Evolutionary conservation across 345 rosid genomes (phyloP).

Genomic region (Salix brachista): DNA sequence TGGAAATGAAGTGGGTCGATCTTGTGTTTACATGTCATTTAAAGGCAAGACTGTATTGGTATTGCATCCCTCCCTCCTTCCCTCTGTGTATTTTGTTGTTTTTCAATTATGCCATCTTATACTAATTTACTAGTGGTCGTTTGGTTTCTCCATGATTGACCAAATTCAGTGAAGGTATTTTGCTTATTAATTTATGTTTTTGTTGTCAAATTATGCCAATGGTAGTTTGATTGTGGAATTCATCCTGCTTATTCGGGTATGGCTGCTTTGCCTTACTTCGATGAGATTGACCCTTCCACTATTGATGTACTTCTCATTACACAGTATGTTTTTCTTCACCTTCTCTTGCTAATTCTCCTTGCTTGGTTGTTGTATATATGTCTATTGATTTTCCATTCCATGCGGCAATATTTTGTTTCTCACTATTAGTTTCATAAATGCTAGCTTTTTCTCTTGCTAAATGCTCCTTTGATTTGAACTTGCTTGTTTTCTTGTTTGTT

Average conservation of each 20-base stretch:
- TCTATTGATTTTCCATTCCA: no score
- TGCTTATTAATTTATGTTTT: neutral
- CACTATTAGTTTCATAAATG: no score
- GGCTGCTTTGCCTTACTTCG: slow-evolving; percentile 92
- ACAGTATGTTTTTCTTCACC: slow-evolving; percentile 45
- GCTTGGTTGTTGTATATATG: no score
- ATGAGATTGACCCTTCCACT: slow-evolving; percentile 89
- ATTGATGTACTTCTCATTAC: slow-evolving; percentile 87
- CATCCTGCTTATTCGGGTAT: slow-evolving; percentile 86
- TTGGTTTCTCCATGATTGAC: neutral
- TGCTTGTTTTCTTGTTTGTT: no score
- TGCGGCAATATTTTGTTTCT: no score
- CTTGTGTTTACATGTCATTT: slow-evolving; percentile 85
- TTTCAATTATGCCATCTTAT: no score
- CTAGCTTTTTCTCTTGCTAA: no score
- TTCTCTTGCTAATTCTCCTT: neutral
- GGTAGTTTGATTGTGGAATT: slow-evolving; percentile 89
- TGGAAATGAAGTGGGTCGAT: slow-evolving; percentile 91
- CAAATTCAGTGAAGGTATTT: neutral
- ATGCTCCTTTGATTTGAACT: no score
- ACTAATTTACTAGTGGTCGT: neutral
- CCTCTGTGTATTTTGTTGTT: neutral
- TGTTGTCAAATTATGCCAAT: neutral
- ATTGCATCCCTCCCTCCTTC: neutral
- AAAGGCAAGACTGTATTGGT: slow-evolving; percentile 79